Percentiles rank a stretch among this genome's conserved stretches.
These are phyloP conservation scores for Penicillium egyptiacum DNA, from an alignment of 495 filamentous ascomycete species.

Conservation along the genomic window DNA sequence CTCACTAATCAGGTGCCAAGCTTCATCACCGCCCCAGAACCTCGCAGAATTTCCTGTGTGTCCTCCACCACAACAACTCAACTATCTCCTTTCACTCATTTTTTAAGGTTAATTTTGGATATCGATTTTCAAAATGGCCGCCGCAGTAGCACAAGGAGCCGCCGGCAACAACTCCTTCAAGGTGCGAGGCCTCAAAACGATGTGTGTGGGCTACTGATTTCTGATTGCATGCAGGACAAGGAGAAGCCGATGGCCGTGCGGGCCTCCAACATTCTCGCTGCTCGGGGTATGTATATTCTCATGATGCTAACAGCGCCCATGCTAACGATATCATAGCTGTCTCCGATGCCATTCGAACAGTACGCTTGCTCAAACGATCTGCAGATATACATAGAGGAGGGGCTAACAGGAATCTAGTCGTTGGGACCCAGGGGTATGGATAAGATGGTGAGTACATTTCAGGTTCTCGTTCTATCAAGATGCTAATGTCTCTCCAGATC, in stretches of 20 bases:
- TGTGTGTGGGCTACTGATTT: constrained; percentile 35
- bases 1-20: constrained; percentile 49
- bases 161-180: constrained; percentile 76
- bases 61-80: constrained; percentile 35
- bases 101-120: constrained; percentile 33
- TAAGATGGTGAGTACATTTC: constrained; percentile 70
- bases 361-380: constrained; percentile 35
- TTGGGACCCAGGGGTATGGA: constrained; percentile 84
- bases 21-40: constrained; percentile 59
- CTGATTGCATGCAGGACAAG: constrained; percentile 75
- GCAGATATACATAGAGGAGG: constrained; percentile 36
- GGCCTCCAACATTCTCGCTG: constrained; percentile 92
- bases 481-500: constrained; percentile 55
- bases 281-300: constrained; percentile 66
- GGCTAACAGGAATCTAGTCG: constrained; percentile 54
- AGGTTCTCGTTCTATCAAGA: neutral
- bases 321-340: constrained; percentile 63
- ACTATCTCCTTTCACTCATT: constrained; percentile 25
- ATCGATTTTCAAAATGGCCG: constrained; percentile 60
- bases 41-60: constrained; percentile 48
- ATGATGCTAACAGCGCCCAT: neutral
- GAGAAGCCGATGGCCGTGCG: constrained; percentile 98
- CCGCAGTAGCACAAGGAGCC: constrained; percentile 54
- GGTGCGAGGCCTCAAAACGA: constrained; percentile 49
- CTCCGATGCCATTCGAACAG: constrained; percentile 91